Evolutionary conservation across 495 filamentous ascomycete species (phyloP).

Genomic region (Apodospora peruviana): DNA sequence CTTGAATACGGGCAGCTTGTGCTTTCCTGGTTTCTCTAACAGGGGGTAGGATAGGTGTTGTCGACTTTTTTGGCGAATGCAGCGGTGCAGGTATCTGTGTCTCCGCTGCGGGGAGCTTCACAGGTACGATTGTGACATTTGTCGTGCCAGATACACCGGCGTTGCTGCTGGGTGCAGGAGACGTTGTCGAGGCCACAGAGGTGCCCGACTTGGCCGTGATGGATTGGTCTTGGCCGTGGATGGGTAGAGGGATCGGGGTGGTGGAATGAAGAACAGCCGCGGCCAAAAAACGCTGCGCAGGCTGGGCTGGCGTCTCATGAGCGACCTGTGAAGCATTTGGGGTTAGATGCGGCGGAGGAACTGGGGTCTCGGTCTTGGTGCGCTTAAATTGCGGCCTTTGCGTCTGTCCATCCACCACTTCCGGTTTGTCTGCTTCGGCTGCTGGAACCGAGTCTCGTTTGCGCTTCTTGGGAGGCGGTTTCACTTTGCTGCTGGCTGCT

Average conservation of each 20-base stretch:
- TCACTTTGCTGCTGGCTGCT: slow-evolving; percentile 22
- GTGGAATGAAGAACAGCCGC: slow-evolving; percentile 25
- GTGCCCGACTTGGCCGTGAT: slow-evolving; percentile 22
- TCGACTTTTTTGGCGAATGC: slow-evolving; percentile 43
- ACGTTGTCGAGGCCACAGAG: slow-evolving; percentile 21
- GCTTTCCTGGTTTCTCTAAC: slow-evolving; percentile 32
- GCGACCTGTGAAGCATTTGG: slow-evolving; percentile 18
- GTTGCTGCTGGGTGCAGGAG: slow-evolving; percentile 21
- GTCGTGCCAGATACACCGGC: slow-evolving; percentile 10
- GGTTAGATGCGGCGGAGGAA: slow-evolving; percentile 40
- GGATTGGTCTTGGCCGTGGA: slow-evolving; percentile 22
- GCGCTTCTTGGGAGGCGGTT: slow-evolving; percentile 40
- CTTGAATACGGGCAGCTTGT: slow-evolving; percentile 21
- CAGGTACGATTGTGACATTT: slow-evolving; percentile 6
- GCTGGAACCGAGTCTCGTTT: slow-evolving; percentile 47
- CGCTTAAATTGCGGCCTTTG: slow-evolving; percentile 44
- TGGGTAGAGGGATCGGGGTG: slow-evolving; percentile 30
- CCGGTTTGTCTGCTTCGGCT: slow-evolving; percentile 37
- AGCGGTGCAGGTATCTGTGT: slow-evolving; percentile 25
- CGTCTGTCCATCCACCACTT: slow-evolving; percentile 21
- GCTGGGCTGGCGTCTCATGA: slow-evolving; percentile 38
- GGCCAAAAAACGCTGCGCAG: slow-evolving; percentile 12
- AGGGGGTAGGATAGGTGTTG: slow-evolving; percentile 49
- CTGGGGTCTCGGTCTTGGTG: slow-evolving; percentile 52
- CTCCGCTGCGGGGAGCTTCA: slow-evolving; percentile 24